Conservation (phyloP, 2,329 filamentous ascomycete genomes). For the Calonectria crousiana region DNA sequence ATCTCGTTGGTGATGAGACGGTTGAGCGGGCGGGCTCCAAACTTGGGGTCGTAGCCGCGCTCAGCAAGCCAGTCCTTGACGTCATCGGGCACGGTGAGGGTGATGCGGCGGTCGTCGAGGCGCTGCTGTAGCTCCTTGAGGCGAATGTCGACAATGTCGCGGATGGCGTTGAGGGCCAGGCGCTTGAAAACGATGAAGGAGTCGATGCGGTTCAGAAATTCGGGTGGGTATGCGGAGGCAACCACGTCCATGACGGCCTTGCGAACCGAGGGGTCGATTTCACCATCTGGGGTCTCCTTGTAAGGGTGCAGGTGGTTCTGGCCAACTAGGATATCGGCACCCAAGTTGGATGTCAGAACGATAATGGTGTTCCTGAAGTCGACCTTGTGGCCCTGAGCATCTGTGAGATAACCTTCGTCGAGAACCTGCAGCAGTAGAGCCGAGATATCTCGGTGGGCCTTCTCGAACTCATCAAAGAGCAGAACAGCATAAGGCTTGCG, state of each 20-base stretch:
- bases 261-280: constrained; percentile 80
- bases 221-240: constrained; percentile 79
- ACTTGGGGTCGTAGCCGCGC: constrained; percentile 90
- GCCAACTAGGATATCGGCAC: constrained; percentile 89
- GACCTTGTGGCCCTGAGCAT: constrained; percentile 95
- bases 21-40: constrained; percentile 91
- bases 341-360: constrained; percentile 94
- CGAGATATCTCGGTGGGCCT: constrained; percentile 95
- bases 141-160: constrained; percentile 94
- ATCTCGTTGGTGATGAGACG: constrained; percentile 91
- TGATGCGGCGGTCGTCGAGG: constrained; percentile 88
- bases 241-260: constrained; percentile 91
- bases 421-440: constrained; percentile 92
- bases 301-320: constrained; percentile 75
- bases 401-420: constrained; percentile 95
- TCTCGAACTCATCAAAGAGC: constrained; percentile 97
- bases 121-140: constrained; percentile 85
- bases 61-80: constrained; percentile 91
- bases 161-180: constrained; percentile 80
- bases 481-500: constrained; percentile 96
- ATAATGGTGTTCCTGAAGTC: constrained; percentile 98
- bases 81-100: constrained; percentile 75
- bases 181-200: constrained; percentile 97
- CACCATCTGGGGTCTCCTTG: constrained; percentile 72
- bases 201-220: constrained; percentile 96